Conservation (phyloP, 2,329 filamentous ascomycete genomes). For the Botrytis porri region DNA sequence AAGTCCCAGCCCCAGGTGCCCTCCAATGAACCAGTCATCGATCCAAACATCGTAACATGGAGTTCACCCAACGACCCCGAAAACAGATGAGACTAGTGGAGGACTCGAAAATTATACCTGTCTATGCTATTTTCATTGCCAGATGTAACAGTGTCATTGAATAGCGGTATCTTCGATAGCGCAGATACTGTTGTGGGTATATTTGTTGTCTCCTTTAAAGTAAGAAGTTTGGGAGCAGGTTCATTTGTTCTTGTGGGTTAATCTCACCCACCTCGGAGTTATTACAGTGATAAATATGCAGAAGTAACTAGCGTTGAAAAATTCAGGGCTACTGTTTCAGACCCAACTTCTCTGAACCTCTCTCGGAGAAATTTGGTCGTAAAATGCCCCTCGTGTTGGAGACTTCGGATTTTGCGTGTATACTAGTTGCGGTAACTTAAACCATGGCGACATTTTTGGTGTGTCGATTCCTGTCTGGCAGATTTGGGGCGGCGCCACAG, state of each 20-base stretch:
- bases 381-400: slow-evolving; percentile 46
- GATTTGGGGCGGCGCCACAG: slow-evolving; percentile 51
- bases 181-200: slow-evolving; percentile 23
- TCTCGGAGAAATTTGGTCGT: slow-evolving; percentile 50
- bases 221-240: slow-evolving; percentile 61
- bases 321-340: not conserved
- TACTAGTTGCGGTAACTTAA: slow-evolving; percentile 51
- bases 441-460: slow-evolving; percentile 53
- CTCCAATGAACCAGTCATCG: not conserved
- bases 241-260: not conserved
- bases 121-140: slow-evolving; percentile 18
- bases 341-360: slow-evolving; percentile 40
- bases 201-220: slow-evolving; percentile 31
- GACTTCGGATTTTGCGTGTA: slow-evolving; percentile 51
- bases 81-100: slow-evolving; percentile 21
- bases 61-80: slow-evolving; percentile 1
- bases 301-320: slow-evolving; percentile 25
- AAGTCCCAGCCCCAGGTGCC: not conserved
- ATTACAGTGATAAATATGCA: not conserved
- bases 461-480: slow-evolving; percentile 51
- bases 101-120: slow-evolving; percentile 26
- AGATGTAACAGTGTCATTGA: slow-evolving; percentile 22
- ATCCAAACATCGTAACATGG: slow-evolving; percentile 11
- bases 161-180: slow-evolving; percentile 31
- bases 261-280: not conserved